These are phyloP conservation scores for Hebeloma cylindrosporum DNA, from an alignment of 768 basidiomycete genomes.

Conservation along the genomic window DNA sequence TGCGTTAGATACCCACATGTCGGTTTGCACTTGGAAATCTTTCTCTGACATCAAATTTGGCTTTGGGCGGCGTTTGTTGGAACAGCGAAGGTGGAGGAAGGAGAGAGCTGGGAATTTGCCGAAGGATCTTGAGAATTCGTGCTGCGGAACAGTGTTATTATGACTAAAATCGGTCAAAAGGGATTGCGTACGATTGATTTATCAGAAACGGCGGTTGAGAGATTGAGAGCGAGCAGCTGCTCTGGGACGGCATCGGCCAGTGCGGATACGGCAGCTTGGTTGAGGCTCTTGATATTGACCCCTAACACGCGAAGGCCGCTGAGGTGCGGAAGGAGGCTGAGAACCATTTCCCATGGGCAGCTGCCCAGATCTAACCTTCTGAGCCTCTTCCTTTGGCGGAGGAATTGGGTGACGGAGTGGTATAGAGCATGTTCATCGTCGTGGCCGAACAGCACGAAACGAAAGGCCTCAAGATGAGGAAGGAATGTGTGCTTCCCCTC, in stretches of 20 bases:
- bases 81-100: conserved; percentile 59
- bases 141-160: conserved; percentile 29
- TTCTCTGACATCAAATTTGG: conserved; percentile 60
- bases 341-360: conserved; percentile 66
- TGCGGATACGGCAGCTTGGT: conserved; percentile 32
- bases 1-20: conserved; percentile 52
- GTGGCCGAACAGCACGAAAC: conserved; percentile 64
- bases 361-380: conserved; percentile 60
- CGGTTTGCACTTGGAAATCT: conserved; percentile 57
- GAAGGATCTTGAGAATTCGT: conserved; percentile 54
- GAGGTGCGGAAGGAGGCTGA: conserved; percentile 50
- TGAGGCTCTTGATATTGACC: conserved; percentile 54
- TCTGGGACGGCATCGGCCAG: conserved; percentile 44
- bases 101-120: conserved; percentile 47
- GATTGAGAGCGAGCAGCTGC: conserved; percentile 53
- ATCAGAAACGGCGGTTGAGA: conserved; percentile 51
- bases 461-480: conserved; percentile 61
- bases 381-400: conserved; percentile 47
- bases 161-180: background rate
- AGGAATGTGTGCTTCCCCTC: conserved; percentile 59
- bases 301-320: conserved; percentile 54
- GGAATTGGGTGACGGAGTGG: conserved; percentile 52
- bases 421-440: conserved; percentile 56
- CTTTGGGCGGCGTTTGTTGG: conserved; percentile 49
- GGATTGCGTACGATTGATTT: conserved; percentile 47